These are phyloP conservation scores for Xanthoconium stramineum DNA, from an alignment of 768 basidiomycete genomes.

Conservation along the genomic window DNA sequence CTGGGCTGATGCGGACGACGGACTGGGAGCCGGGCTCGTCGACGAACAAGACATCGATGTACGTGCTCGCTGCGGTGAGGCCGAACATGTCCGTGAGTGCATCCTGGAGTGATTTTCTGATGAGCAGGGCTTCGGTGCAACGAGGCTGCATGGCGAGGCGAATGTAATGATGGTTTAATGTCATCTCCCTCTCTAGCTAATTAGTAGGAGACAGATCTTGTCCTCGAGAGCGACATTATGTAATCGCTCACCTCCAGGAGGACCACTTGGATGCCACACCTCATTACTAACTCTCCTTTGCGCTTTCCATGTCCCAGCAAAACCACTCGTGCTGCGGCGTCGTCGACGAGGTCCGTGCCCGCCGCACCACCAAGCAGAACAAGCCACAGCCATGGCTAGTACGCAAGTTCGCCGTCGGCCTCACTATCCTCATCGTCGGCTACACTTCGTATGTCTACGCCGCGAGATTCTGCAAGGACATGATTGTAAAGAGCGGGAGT, in stretches of 20 bases:
- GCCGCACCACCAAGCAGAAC: conserved; percentile 35
- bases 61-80: conserved; percentile 44
- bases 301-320: conserved; percentile 11
- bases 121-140: conserved; percentile 39
- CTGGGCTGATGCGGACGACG: conserved; percentile 20
- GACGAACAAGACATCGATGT: conserved; percentile 60
- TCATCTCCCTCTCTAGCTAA: conserved; percentile 1
- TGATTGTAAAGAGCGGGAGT: conserved; percentile 48
- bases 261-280: conserved; percentile 9
- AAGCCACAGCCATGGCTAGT: conserved; percentile 72
- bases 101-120: conserved; percentile 57
- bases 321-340: conserved; percentile 45
- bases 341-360: conserved; percentile 46
- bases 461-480: conserved; percentile 64
- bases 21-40: conserved; percentile 22
- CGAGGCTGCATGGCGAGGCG: conserved; percentile 21
- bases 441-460: conserved; percentile 81
- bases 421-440: conserved; percentile 58
- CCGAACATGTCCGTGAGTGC: conserved; percentile 56
- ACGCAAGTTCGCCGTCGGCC: conserved; percentile 61
- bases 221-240: conserved; percentile 12
- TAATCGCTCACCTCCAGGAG: conserved; percentile 15
- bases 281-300: not conserved
- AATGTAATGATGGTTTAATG: conserved; percentile 23
- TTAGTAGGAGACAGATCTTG: not conserved